Conservation (phyloP, 1,284 basidiomycete genomes). For the Mycena sp. region DNA sequence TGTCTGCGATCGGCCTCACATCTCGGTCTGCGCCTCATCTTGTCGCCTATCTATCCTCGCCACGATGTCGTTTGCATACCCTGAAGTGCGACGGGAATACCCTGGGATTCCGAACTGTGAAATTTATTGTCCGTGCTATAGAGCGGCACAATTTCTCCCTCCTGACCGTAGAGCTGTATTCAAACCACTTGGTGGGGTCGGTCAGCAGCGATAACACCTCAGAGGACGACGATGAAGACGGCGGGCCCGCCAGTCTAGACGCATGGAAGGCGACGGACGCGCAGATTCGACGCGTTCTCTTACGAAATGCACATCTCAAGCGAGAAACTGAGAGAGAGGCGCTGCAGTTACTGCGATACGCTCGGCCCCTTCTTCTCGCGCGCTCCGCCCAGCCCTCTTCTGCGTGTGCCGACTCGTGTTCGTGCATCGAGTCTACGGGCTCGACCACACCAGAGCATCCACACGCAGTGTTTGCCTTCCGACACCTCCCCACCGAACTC, state of each 20-base stretch:
- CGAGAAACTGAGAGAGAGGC: slow-evolving; percentile 59
- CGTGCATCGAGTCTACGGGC: slow-evolving; percentile 26
- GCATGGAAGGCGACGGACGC: slow-evolving; percentile 50
- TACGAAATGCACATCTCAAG: slow-evolving; percentile 60
- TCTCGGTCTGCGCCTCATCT: slow-evolving; percentile 53
- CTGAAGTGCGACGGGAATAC: slow-evolving; percentile 67
- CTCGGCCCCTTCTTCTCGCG: slow-evolving; percentile 58
- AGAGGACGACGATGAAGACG: slow-evolving; percentile 34
- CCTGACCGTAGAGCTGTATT: slow-evolving; percentile 58
- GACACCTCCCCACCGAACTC: slow-evolving; percentile 65
- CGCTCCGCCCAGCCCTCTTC: slow-evolving; percentile 22
- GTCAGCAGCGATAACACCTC: slow-evolving; percentile 34
- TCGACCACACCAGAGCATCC: not conserved
- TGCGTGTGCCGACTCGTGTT: slow-evolving; percentile 23
- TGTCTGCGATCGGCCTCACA: slow-evolving; percentile 64
- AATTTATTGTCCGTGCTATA: slow-evolving; percentile 56
- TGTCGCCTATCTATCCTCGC: slow-evolving; percentile 60
- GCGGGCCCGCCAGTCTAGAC: slow-evolving; percentile 13
- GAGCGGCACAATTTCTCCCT: slow-evolving; percentile 60
- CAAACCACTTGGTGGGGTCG: slow-evolving; percentile 49
- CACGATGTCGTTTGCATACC: slow-evolving; percentile 59
- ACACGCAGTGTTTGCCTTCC: slow-evolving; percentile 46
- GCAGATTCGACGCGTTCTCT: slow-evolving; percentile 50
- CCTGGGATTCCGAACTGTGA: slow-evolving; percentile 56
- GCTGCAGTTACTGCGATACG: slow-evolving; percentile 58